phyloP scores from a whole-genome alignment of 2,329 filamentous ascomycete genomes.

The Penicillium glabrum region DNA sequence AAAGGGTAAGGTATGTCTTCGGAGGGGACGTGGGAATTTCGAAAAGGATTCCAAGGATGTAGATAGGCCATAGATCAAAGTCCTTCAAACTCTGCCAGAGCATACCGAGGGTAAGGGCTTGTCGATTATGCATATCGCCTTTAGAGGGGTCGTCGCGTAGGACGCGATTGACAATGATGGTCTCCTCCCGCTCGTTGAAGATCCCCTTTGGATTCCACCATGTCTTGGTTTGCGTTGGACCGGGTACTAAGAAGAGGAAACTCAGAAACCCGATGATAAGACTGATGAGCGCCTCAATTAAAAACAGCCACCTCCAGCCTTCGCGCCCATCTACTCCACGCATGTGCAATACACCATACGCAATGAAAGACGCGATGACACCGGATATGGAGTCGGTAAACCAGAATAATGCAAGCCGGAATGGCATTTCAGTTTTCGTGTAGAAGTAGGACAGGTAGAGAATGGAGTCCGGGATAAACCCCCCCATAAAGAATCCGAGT shows the following conservation, averaged over 20 bases:
- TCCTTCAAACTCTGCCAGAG: conserved; percentile 37
- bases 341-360: conserved; percentile 40
- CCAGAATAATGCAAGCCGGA: conserved; percentile 41
- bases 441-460: conserved; percentile 44
- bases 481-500: conserved; percentile 48
- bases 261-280: conserved; percentile 43
- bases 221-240: conserved; percentile 48
- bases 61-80: conserved; percentile 41
- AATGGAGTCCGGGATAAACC: conserved; percentile 48
- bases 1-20: conserved; percentile 46
- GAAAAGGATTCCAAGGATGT: conserved; percentile 33
- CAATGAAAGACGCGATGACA: conserved; percentile 35
- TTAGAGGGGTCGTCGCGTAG: conserved; percentile 46
- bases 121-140: conserved; percentile 38
- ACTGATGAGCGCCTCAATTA: conserved; percentile 47
- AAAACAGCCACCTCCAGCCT: conserved; percentile 48
- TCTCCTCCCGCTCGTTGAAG: conserved; percentile 62
- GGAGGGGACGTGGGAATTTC: conserved; percentile 46
- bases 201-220: conserved; percentile 61
- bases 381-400: conserved; percentile 33
- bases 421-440: conserved; percentile 32
- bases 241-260: conserved; percentile 43
- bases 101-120: conserved; percentile 30
- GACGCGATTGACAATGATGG: conserved; percentile 62
- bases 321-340: conserved; percentile 39